These are phyloP conservation scores for Trichosporon faecale DNA, from an alignment of 1,284 basidiomycete species.

Conservation along the genomic window DNA sequence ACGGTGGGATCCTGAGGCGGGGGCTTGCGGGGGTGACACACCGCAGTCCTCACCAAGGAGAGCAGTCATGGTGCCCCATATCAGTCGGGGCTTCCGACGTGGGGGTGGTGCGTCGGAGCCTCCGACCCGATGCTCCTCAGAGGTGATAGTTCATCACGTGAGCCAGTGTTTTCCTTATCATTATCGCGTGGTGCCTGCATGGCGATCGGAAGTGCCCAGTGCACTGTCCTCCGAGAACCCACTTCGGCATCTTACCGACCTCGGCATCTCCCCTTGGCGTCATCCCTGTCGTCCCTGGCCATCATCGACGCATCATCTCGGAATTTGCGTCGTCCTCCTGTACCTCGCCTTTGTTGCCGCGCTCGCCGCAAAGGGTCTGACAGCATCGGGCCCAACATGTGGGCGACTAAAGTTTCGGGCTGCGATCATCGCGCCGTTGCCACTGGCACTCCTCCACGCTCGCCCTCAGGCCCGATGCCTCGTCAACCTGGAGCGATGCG, in stretches of 20 bases:
- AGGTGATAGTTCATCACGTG: not conserved
- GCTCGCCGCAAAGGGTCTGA: not conserved
- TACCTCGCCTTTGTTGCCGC: not conserved
- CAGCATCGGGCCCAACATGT: not conserved
- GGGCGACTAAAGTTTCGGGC: not conserved
- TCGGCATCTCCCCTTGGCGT: not conserved
- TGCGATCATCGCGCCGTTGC: not conserved
- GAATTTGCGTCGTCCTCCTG: not conserved
- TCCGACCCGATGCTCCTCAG: not conserved
- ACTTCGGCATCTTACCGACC: conserved; percentile 5
- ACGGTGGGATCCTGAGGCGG: not conserved
- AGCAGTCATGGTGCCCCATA: not conserved
- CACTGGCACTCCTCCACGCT: not conserved
- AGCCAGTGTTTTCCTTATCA: not conserved
- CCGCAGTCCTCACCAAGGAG: not conserved
- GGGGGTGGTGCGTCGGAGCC: not conserved
- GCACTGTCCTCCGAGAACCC: not conserved
- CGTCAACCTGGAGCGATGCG: too few species aligned
- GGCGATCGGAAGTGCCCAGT: not conserved
- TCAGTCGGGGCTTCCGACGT: not conserved
- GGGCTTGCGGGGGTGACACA: not conserved
- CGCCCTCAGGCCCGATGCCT: too few species aligned
- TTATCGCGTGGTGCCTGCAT: not conserved
- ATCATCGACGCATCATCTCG: not conserved
- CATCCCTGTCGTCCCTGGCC: not conserved